These are phyloP conservation scores for slime mould (Dictyostelium discoideum) DNA, from an alignment of 78 protist genomes.

Conservation along the genomic window DNA sequence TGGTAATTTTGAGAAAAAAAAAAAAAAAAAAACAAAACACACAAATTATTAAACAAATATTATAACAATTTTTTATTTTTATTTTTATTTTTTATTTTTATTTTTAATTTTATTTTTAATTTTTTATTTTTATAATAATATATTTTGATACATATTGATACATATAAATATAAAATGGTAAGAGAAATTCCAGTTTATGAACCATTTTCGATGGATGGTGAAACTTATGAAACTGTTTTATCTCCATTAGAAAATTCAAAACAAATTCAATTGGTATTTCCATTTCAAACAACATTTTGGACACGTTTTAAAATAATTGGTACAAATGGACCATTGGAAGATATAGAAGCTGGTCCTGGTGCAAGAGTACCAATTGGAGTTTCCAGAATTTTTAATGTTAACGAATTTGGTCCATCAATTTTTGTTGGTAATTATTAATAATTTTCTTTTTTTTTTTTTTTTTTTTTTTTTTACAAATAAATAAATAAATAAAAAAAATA, in stretches of 20 bases:
- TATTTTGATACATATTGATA: too few species aligned
- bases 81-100: not conserved
- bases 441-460: too few species aligned
- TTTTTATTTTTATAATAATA: not conserved
- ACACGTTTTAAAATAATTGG: constrained; percentile 15
- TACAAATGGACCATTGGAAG: not conserved
- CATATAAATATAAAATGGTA: not conserved
- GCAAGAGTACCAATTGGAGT: not conserved
- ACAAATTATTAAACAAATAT: too few species aligned
- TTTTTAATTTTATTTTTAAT: not conserved
- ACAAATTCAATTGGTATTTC: constrained; percentile 13
- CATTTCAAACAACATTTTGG: constrained; percentile 23
- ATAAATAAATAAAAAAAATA: too few species aligned
- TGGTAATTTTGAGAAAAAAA: too few species aligned
- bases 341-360: constrained; percentile 2
- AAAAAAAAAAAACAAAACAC: too few species aligned
- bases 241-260: not conserved
- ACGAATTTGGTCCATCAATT: constrained; percentile 1
- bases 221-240: constrained; percentile 21
- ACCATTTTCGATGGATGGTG: constrained; percentile 17
- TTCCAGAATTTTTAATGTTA: not conserved
- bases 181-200: not conserved
- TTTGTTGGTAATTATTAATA: not conserved
- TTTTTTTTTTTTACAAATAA: too few species aligned
- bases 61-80: not conserved